Percentiles rank a stretch among this genome's conserved stretches.
These are phyloP conservation scores for Calonectria naviculata DNA, from an alignment of 2,329 filamentous ascomycete genomes.

Conservation along the genomic window DNA sequence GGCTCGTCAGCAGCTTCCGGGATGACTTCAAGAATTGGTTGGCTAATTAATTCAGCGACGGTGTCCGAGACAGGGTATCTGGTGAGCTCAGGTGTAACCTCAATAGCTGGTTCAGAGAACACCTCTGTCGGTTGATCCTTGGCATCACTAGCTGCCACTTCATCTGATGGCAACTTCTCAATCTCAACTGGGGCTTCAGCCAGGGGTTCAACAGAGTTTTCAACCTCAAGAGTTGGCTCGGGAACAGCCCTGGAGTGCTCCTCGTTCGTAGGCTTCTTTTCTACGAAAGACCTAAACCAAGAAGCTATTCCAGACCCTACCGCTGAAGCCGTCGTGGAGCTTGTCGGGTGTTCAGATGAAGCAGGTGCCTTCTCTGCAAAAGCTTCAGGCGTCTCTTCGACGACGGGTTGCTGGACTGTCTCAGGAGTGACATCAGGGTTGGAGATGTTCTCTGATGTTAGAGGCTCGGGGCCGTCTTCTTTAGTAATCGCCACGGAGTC, in stretches of 20 bases:
- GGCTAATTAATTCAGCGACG: background rate
- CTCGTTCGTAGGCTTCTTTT: conserved; percentile 19
- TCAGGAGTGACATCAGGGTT: background rate
- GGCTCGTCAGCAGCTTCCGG: background rate
- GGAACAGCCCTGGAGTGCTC: background rate
- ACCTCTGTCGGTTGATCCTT: background rate
- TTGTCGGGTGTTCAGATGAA: background rate
- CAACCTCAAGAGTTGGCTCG: background rate
- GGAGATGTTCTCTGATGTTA: no score
- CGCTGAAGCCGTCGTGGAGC: background rate
- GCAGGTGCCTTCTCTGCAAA: background rate
- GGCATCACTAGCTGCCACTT: background rate
- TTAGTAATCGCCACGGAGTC: no score
- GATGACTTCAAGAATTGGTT: background rate
- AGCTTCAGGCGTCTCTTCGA: background rate
- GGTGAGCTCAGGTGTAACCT: background rate
- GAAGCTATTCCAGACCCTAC: background rate
- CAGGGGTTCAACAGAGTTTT: background rate
- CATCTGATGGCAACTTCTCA: background rate
- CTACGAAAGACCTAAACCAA: background rate
- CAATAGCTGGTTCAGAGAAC: background rate
- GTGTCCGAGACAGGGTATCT: background rate
- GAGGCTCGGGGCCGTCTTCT: background rate
- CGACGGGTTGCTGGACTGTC: background rate
- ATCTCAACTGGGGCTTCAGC: background rate